These are phyloP conservation scores for Glutinoglossum americanum DNA, from an alignment of 495 filamentous ascomycete genomes.

Conservation along the genomic window DNA sequence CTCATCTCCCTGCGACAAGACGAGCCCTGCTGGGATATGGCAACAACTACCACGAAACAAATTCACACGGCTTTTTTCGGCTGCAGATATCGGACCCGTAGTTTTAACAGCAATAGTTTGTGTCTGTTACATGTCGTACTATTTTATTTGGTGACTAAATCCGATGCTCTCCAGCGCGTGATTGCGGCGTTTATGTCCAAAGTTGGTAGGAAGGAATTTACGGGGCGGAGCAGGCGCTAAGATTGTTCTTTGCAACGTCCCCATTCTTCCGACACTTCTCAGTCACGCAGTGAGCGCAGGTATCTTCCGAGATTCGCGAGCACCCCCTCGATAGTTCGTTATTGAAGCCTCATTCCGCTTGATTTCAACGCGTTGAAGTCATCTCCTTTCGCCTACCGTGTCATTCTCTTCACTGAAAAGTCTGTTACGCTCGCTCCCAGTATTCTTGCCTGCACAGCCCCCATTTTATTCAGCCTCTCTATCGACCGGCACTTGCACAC, in stretches of 20 bases:
- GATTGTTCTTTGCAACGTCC: neutral
- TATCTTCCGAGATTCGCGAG: slow-evolving; percentile 1
- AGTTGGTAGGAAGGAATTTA: neutral
- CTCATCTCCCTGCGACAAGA: too few relatives aligned
- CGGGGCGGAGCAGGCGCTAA: neutral
- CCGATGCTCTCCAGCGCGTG: neutral
- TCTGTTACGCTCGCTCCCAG: neutral
- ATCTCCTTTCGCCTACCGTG: neutral
- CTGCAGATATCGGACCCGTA: too few relatives aligned
- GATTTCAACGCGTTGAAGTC: neutral
- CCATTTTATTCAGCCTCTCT: neutral
- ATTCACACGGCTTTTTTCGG: too few relatives aligned
- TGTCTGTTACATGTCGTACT: too few relatives aligned
- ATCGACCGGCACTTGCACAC: neutral
- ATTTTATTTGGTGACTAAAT: neutral
- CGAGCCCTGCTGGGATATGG: too few relatives aligned
- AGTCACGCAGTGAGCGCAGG: neutral
- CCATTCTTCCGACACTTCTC: neutral
- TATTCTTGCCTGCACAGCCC: neutral
- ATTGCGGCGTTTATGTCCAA: neutral
- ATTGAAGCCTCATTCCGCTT: neutral
- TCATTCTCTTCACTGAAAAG: neutral
- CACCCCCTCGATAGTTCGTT: neutral
- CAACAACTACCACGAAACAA: too few relatives aligned
- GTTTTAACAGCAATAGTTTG: too few relatives aligned